phyloP scores from a whole-genome alignment of 768 basidiomycete species.

The Auriscalpium microsporum region DNA sequence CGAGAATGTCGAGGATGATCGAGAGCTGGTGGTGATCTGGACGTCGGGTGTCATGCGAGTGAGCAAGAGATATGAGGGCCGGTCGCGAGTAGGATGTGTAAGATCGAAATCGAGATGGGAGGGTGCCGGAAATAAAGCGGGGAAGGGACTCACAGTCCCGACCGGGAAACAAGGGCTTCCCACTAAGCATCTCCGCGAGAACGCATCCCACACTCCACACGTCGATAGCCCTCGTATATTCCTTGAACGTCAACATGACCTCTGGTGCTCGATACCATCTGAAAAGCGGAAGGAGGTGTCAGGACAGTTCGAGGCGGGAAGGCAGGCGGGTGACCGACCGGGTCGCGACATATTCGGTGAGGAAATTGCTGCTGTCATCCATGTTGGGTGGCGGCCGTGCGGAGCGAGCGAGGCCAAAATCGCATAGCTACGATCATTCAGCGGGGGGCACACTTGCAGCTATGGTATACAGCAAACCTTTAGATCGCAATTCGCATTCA shows the following conservation, averaged over 20 bases:
- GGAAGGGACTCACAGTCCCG: conserved; percentile 61
- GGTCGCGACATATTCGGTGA: conserved; percentile 95
- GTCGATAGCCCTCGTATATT: conserved; percentile 85
- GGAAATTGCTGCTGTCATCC: conserved; percentile 72
- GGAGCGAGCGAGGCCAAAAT: conserved; percentile 82
- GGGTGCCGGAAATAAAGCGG: background rate
- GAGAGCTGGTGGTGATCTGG: conserved; percentile 89
- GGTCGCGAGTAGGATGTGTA: too few relatives aligned
- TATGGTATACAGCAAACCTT: conserved; percentile 45
- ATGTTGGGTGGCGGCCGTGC: conserved; percentile 67
- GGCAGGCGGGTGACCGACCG: conserved; percentile 35
- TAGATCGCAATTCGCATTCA: conserved; percentile 95
- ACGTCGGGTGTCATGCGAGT: background rate
- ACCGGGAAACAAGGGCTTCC: conserved; percentile 94
- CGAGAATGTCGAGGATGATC: conserved; percentile 90
- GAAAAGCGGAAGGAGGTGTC: background rate
- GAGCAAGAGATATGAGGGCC: background rate
- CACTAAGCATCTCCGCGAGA: conserved; percentile 84
- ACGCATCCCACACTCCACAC: conserved; percentile 86
- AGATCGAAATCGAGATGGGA: too few relatives aligned
- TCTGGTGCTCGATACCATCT: conserved; percentile 98
- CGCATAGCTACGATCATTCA: conserved; percentile 48
- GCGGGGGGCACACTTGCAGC: background rate
- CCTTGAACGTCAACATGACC: conserved; percentile 96
- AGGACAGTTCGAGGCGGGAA: conserved; percentile 8